Conservation (phyloP, 129 eudicot genomes). For the Pulicaria dysenterica region DNA sequence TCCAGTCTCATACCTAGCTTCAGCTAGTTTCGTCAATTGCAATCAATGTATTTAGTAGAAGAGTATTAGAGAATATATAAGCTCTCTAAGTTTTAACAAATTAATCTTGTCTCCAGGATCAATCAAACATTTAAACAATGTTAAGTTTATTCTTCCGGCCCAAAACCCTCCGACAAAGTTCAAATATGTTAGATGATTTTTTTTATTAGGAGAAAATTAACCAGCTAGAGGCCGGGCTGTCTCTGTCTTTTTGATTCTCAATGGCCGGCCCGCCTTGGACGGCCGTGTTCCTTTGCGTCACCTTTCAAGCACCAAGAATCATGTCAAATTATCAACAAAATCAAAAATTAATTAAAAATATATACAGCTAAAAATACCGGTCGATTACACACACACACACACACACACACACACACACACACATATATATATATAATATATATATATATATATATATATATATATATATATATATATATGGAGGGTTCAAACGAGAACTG, state of each 20-base stretch:
- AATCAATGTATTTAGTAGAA: too few relatives aligned
- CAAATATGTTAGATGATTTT: slow-evolving; percentile 28
- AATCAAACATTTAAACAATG: slow-evolving; percentile 21
- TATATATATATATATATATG: too few relatives aligned
- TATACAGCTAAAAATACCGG: neutral
- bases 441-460: too few relatives aligned
- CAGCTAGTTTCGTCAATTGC: too few relatives aligned
- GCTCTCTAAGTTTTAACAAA: too few relatives aligned
- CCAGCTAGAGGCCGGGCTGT: slow-evolving; percentile 19
- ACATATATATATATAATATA: too few relatives aligned
- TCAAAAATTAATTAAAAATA: slow-evolving; percentile 19
- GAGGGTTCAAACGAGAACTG: too few relatives aligned
- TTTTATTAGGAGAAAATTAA: neutral
- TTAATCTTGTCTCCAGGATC: neutral
- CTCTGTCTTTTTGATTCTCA: slow-evolving; percentile 25
- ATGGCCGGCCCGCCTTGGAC: slow-evolving; percentile 33
- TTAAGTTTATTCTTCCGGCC: slow-evolving; percentile 11
- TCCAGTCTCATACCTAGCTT: too few relatives aligned
- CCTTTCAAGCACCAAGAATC: slow-evolving; percentile 1
- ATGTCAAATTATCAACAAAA: slow-evolving; percentile 20
- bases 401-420: too few relatives aligned
- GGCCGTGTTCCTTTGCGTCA: slow-evolving; percentile 9
- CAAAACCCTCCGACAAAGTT: slow-evolving; percentile 38
- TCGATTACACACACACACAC: too few relatives aligned
- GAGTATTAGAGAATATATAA: too few relatives aligned